phyloP scores from a whole-genome alignment of 805 yeast genomes.

The Cyberlindnera amylophila region DNA sequence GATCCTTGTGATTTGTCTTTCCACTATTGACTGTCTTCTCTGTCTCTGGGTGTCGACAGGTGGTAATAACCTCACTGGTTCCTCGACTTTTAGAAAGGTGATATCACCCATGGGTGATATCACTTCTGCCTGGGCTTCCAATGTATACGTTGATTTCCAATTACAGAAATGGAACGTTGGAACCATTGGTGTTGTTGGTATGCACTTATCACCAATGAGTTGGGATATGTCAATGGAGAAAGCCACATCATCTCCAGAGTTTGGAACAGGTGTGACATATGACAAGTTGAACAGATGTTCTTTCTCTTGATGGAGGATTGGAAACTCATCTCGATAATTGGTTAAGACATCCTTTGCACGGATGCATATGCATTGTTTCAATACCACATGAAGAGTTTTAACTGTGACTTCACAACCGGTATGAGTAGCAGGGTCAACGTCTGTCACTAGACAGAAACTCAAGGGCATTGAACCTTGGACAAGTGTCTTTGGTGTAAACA shows the following conservation, averaged over 20 bases:
- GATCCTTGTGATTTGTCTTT: neutral
- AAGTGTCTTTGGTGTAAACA: constrained; percentile 1
- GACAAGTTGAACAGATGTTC: constrained; percentile 2
- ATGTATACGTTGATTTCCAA: neutral
- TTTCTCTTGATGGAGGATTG: neutral
- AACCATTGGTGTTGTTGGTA: neutral
- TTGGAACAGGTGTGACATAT: constrained; percentile 1
- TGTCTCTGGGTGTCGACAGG: neutral
- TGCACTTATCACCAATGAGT: neutral
- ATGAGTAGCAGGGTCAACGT: neutral
- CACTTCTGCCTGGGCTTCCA: neutral
- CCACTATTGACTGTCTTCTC: neutral
- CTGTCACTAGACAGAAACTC: constrained; percentile 1
- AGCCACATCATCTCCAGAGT: neutral
- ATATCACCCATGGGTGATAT: neutral
- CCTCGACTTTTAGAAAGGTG: neutral
- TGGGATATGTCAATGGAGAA: constrained; percentile 1
- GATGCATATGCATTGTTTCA: neutral
- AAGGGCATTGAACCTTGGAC: constrained; percentile 3
- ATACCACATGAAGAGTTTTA: neutral
- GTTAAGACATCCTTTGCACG: neutral
- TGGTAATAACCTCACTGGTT: constrained; percentile 1
- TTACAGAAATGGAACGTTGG: constrained; percentile 4
- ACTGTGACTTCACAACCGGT: neutral
- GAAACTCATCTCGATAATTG: neutral